phyloP scores from a whole-genome alignment of 495 filamentous ascomycete genomes.

The Pseudoneurospora amorphoporcata region DNA sequence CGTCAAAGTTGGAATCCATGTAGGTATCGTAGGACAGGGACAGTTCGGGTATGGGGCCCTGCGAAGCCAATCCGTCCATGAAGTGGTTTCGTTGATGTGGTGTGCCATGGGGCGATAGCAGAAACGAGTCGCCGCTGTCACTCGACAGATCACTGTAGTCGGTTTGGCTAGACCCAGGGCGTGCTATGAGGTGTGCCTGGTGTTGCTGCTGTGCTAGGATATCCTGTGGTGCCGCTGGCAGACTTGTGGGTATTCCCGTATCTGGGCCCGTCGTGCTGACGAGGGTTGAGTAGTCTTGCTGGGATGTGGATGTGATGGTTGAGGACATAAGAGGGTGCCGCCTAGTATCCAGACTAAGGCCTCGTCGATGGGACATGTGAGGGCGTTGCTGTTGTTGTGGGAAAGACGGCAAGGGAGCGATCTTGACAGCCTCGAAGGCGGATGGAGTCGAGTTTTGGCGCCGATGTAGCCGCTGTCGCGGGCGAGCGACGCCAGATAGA shows the following conservation, averaged over 20 bases:
- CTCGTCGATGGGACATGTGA: constrained; percentile 56
- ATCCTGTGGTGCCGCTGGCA: constrained; percentile 42
- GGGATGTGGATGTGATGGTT: constrained; percentile 27
- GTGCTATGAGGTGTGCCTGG: constrained; percentile 31
- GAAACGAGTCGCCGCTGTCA: constrained; percentile 25
- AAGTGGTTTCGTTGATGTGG: constrained; percentile 33
- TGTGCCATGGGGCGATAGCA: constrained; percentile 38
- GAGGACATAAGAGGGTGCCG: constrained; percentile 37
- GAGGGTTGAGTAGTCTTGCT: constrained; percentile 37
- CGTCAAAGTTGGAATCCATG: constrained; percentile 27
- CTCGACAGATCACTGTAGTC: constrained; percentile 10
- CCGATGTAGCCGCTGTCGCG: constrained; percentile 65
- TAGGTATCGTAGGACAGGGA: constrained; percentile 31
- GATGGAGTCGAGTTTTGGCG: constrained; percentile 83
- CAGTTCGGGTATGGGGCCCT: constrained; percentile 20
- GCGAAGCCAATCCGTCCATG: constrained; percentile 23
- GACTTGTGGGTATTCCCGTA: constrained; percentile 38
- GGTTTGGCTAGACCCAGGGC: constrained; percentile 44
- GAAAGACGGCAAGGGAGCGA: constrained; percentile 48
- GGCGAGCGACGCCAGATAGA: constrained; percentile 48
- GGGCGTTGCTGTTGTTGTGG: constrained; percentile 32
- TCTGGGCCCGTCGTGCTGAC: constrained; percentile 52
- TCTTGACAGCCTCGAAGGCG: constrained; percentile 58
- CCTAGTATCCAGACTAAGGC: constrained; percentile 68
- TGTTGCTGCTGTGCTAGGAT: constrained; percentile 62